Evolutionary conservation across 345 rosid genomes (phyloP), one percentile per base, ranked within the genome.

Genomic region (thale cress (Arabidopsis thaliana)): DNA sequence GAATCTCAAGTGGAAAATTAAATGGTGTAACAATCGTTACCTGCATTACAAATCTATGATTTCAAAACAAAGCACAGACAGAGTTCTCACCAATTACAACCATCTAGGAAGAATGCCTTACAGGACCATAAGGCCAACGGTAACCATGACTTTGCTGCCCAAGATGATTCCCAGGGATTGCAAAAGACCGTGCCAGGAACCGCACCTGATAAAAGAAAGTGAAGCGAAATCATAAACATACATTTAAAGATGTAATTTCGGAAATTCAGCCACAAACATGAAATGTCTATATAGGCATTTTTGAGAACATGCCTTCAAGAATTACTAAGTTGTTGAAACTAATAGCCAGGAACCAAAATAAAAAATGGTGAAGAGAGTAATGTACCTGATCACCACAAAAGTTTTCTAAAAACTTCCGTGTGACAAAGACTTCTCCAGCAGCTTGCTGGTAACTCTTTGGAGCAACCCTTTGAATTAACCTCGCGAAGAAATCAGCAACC

Each of bases 41-140:
- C 99, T 95, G 85, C 82, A 70, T 4, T 52, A 72, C 51, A 44
- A 72, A 59, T 34, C 23, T 32, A 60, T 13, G 44, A 51, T 23
- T 65, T 46, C 11, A 67, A 30, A 57, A 61, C 48, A 62, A 44
- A n/a, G 59, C 52, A 73, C 7, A n/a, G n/a, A n/a, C n/a, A 64
- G 37, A 30, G 1, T 0, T 37, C 4, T 13, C 25, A 25, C 22
- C 3, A 20, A 49, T 28, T 36, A 23, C 8, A 57, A 72, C 14
- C 65, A 60, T 67, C 36, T 28, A 25, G 52, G 67, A 72, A 79
- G 62, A 78, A 73, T 46, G 72, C 24, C 93, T 92, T 87, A 95
- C 99, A 36, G 97, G 89, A 77, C 99, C 99, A 79, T 90, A 95
- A 38, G 99, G 99, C 99, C 99, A 95, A 45, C 97, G 91, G 78